Evolutionary conservation across 2,329 filamentous ascomycete species (phyloP).

Genomic region (Ceratocystis papillata): DNA sequence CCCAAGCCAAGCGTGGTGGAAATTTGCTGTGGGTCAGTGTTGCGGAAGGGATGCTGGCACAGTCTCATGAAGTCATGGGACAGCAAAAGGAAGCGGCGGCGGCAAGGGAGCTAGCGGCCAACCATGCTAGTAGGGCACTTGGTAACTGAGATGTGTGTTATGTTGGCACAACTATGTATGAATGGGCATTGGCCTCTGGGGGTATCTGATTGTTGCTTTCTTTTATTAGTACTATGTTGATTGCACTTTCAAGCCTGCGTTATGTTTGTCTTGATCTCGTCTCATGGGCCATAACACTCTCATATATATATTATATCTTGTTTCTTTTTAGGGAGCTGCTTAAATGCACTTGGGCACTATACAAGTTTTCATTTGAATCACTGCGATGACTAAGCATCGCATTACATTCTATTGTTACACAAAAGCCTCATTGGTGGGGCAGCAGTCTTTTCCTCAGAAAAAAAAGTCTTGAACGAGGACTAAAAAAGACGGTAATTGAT

Average conservation of each 20-base stretch:
- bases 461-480: constrained; percentile 3
- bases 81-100: constrained; percentile 38
- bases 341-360: background rate
- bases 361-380: background rate
- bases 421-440: constrained; percentile 7
- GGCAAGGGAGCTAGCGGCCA: constrained; percentile 35
- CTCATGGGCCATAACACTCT: background rate
- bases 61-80: constrained; percentile 63
- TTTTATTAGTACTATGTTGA: background rate
- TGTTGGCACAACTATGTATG: background rate
- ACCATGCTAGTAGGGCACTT: constrained; percentile 22
- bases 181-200: background rate
- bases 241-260: no score
- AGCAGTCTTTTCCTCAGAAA: background rate
- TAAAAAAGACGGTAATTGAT: background rate
- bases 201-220: background rate
- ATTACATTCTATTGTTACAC: background rate
- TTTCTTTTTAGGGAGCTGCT: background rate
- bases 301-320: background rate
- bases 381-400: constrained; percentile 6
- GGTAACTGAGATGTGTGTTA: constrained; percentile 7
- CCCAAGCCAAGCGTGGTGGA: constrained; percentile 57
- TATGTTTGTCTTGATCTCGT: background rate
- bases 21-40: constrained; percentile 72
- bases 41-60: constrained; percentile 64